Evolutionary conservation across 1,139 yeast genomes (phyloP), one percentile per base, ranked within the genome.

Genomic region (Magnusiomyces tetraspermus): DNA sequence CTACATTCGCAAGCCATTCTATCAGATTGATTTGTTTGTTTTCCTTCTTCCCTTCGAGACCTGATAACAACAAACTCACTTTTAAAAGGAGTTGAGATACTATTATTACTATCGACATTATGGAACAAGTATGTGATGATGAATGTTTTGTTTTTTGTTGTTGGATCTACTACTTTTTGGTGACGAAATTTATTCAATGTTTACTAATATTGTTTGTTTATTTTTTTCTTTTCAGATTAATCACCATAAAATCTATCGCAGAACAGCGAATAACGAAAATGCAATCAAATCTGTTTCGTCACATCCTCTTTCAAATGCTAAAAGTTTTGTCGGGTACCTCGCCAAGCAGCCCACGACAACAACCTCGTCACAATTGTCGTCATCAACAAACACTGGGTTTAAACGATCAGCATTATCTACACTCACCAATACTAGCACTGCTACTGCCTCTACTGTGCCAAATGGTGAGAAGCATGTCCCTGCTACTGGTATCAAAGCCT

Each of bases 341-440:
- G n/a, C 24, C 15, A 24, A 11, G 11, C 23, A 13, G 22, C 23
- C 43, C n/a, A n/a, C 4, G 8, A 24, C 22, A 38, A 17, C 3
- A 24, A 21, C 13, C 22, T 24, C 22, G n/a, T n/a, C n/a, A n/a
- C n/a, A n/a, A 17, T 22, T 38, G 41, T 37, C 41, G n/a, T 24
- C n/a, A 4, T 8, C 45, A 3, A 22, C 40, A 19, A 28, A 47
- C 23, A 31, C 45, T 22, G 49, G 37, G 11, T 22, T 40, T 19
- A 48, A 48, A 19, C 49, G 53, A 19, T 24, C 46, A 10, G 52
- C 50, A 33, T 43, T 52, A 8, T 46, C 51, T 11, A 52, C 54
- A 3, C 50, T 52, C 38, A 52, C 54, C 13, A 52, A 52, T 42
- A 52, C 52, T 15, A 26, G 42, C 22, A 17, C 43, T 2, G 23